phyloP scores from a whole-genome alignment of 2,329 filamentous ascomycete genomes.

The Balansia obtecta region DNA sequence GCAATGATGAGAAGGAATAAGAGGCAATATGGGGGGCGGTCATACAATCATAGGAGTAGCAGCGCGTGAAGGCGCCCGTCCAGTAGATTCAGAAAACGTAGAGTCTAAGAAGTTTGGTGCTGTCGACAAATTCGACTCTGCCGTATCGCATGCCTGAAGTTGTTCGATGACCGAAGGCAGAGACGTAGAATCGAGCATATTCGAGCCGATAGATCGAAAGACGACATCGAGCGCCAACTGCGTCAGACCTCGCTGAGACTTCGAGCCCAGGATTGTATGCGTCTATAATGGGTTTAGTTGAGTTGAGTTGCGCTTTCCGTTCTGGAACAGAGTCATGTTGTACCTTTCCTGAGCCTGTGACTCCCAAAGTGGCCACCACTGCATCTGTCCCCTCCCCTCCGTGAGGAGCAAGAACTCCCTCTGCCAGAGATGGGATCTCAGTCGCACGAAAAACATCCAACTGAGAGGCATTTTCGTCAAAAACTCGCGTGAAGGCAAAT shows the following conservation, averaged over 20 bases:
- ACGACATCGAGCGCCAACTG: constrained; percentile 85
- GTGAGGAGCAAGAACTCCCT: constrained; percentile 63
- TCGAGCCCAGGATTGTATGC: constrained; percentile 88
- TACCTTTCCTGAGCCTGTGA: constrained; percentile 94
- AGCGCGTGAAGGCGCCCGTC: constrained; percentile 49
- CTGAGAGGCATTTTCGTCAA: constrained; percentile 76
- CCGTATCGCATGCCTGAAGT: constrained; percentile 62
- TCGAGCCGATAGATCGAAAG: constrained; percentile 66
- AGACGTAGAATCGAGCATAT: constrained; percentile 50
- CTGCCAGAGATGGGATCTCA: constrained; percentile 60
- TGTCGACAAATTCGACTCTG: constrained; percentile 65
- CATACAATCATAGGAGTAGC: constrained; percentile 59
- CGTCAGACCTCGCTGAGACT: constrained; percentile 74
- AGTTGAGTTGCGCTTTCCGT: background rate
- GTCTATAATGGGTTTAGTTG: constrained; percentile 42
- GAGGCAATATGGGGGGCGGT: constrained; percentile 19
- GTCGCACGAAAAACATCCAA: constrained; percentile 77
- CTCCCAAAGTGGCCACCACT: constrained; percentile 78
- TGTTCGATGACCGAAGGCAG: constrained; percentile 57
- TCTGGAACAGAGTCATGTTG: background rate
- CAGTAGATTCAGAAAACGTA: constrained; percentile 54
- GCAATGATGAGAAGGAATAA: constrained; percentile 16
- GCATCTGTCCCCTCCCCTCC: constrained; percentile 77
- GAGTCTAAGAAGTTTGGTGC: constrained; percentile 69
- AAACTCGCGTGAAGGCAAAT: constrained; percentile 89